A percentile compares a stretch with the other conserved stretches of the same genome.
Evolutionary conservation across 2,329 filamentous ascomycete genomes (phyloP).

Genomic region (Zarea fungicola): DNA sequence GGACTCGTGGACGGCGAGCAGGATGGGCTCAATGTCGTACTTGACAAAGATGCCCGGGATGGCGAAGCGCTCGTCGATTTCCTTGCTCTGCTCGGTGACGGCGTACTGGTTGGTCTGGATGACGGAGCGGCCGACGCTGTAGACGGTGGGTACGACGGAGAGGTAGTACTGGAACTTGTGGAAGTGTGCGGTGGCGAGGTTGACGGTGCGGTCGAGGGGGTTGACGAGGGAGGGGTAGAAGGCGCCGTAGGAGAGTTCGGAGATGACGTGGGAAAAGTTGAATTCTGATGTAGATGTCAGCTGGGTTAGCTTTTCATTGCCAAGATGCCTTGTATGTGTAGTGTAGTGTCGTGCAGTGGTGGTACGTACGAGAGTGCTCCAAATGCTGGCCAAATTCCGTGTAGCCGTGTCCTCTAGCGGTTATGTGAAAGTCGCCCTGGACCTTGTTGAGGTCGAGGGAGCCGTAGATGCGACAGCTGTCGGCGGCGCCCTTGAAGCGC

Average conservation of each 20-base stretch:
- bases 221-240: slow-evolving; percentile 93
- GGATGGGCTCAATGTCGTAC: slow-evolving; percentile 95
- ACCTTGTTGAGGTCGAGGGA: slow-evolving; percentile 92
- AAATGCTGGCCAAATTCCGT: slow-evolving; percentile 67
- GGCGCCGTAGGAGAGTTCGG: slow-evolving; percentile 93
- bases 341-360: not conserved
- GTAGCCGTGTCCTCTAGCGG: slow-evolving; percentile 92
- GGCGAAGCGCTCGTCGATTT: slow-evolving; percentile 56
- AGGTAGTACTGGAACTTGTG: slow-evolving; percentile 98
- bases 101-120: slow-evolving; percentile 97
- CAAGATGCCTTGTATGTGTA: too few species aligned
- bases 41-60: slow-evolving; percentile 96
- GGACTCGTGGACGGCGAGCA: slow-evolving; percentile 78
- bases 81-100: slow-evolving; percentile 79
- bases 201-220: slow-evolving; percentile 87
- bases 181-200: slow-evolving; percentile 70
- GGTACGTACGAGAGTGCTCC: slow-evolving; percentile 52
- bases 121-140: slow-evolving; percentile 63
- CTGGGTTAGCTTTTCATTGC: not conserved
- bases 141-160: slow-evolving; percentile 89
- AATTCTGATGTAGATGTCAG: slow-evolving; percentile 54
- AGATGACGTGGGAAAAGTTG: slow-evolving; percentile 97
- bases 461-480: slow-evolving; percentile 86
- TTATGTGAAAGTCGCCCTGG: slow-evolving; percentile 97
- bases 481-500: slow-evolving; percentile 50